Percentiles rank a stretch among this genome's conserved stretches.
phyloP scores from a whole-genome alignment of 805 yeast species.

The Starmerella scarabaei region DNA sequence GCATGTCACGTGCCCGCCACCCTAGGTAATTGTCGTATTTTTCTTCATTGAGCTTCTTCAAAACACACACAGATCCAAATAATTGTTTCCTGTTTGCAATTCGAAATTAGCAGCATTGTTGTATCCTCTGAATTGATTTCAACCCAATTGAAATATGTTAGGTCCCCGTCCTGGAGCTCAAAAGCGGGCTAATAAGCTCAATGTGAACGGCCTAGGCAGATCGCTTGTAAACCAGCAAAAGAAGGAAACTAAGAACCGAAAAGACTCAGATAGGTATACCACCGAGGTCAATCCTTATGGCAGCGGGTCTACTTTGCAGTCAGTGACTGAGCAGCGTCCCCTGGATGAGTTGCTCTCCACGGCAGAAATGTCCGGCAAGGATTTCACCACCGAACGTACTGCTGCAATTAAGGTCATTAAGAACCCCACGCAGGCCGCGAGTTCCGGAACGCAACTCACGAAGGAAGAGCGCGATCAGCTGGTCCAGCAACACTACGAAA shows the following conservation, averaged over 20 bases:
- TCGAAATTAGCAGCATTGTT: too few species aligned
- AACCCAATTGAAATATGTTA: slow-evolving; percentile 27
- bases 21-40: too few species aligned
- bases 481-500: slow-evolving; percentile 44
- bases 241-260: slow-evolving; percentile 44
- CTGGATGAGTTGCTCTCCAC: slow-evolving; percentile 89
- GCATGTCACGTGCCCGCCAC: too few species aligned
- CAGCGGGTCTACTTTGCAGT: slow-evolving; percentile 72
- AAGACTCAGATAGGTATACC: slow-evolving; percentile 70
- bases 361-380: slow-evolving; percentile 91
- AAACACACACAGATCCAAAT: too few species aligned
- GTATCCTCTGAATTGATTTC: too few species aligned
- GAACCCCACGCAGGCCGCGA: slow-evolving; percentile 28
- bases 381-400: slow-evolving; percentile 82
- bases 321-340: slow-evolving; percentile 89
- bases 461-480: slow-evolving; percentile 52
- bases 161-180: slow-evolving; percentile 87
- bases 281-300: slow-evolving; percentile 48
- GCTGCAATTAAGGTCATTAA: slow-evolving; percentile 74
- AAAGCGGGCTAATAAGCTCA: slow-evolving; percentile 42
- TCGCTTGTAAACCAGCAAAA: slow-evolving; percentile 63
- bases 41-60: too few species aligned
- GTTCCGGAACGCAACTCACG: slow-evolving; percentile 44
- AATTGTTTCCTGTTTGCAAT: too few species aligned
- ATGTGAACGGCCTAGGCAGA: slow-evolving; percentile 74